These are phyloP conservation scores for Cyclospora cayetanensis DNA, from an alignment of 169 alveolate genomes.

Conservation along the genomic window DNA sequence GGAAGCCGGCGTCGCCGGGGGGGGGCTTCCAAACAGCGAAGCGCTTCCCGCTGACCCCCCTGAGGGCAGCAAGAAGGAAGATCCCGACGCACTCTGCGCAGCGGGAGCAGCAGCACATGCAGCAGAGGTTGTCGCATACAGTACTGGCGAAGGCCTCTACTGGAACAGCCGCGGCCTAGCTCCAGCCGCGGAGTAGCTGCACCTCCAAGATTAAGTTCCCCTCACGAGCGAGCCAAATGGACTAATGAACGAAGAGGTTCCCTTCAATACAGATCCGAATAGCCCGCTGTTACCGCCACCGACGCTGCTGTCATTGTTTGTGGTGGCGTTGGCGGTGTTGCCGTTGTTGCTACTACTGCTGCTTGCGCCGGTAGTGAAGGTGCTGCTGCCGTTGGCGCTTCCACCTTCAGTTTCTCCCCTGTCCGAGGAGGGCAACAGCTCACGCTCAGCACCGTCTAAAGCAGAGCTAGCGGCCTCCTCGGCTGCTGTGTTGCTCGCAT, in stretches of 20 bases:
- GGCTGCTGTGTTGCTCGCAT: not conserved
- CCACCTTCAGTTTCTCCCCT: no score
- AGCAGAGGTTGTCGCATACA: not conserved
- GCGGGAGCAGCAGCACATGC: not conserved
- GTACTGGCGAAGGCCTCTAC: not conserved
- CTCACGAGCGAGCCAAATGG: slow-evolving; percentile 56
- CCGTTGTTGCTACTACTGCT: no score
- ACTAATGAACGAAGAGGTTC: slow-evolving; percentile 30
- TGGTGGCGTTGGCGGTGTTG: no score
- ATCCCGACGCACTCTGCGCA: slow-evolving; percentile 33
- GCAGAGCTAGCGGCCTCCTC: no score
- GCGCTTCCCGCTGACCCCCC: slow-evolving; percentile 28
- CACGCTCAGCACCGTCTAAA: not conserved
- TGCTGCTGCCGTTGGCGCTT: no score
- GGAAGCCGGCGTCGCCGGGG: not conserved
- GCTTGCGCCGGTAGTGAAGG: slow-evolving; percentile 14
- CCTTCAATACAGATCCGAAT: slow-evolving; percentile 38
- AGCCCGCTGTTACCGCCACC: no score
- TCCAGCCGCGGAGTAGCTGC: not conserved
- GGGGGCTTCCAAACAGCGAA: slow-evolving; percentile 28
- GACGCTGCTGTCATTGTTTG: not conserved
- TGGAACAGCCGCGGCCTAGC: not conserved
- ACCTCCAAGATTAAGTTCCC: not conserved
- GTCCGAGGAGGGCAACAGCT: no score
- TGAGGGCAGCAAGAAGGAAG: slow-evolving; percentile 47